Conservation (phyloP, 768 basidiomycete genomes). For the Myochromella boudieri region DNA sequence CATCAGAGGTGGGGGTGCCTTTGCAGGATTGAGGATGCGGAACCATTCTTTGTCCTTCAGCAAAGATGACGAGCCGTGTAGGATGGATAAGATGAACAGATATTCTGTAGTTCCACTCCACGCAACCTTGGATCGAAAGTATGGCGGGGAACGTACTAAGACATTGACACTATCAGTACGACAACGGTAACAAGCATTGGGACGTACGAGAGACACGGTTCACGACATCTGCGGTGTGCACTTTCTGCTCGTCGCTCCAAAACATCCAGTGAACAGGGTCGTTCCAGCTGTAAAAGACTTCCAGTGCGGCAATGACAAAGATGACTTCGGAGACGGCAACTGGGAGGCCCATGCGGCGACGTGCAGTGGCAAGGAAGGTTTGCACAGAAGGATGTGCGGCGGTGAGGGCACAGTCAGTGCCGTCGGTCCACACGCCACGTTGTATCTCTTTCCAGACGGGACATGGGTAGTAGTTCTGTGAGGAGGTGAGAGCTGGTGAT, state of each 20-base stretch:
- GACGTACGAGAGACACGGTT: conserved; percentile 55
- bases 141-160: conserved; percentile 37
- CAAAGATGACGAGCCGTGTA: conserved; percentile 31
- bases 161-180: conserved; percentile 1
- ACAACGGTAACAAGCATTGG: not conserved
- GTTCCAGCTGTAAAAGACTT: conserved; percentile 52
- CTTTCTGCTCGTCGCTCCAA: conserved; percentile 54
- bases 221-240: conserved; percentile 49
- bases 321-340: conserved; percentile 40
- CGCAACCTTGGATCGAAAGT: conserved; percentile 38
- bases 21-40: conserved; percentile 29
- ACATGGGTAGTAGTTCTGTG: conserved; percentile 21
- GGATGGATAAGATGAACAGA: conserved; percentile 32
- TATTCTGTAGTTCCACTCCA: conserved; percentile 46
- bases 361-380: conserved; percentile 43
- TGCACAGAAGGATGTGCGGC: conserved; percentile 49
- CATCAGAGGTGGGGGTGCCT: conserved; percentile 25
- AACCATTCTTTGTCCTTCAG: conserved; percentile 34
- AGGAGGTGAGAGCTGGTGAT: conserved; percentile 14
- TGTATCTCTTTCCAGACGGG: conserved; percentile 27
- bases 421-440: conserved; percentile 40
- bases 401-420: conserved; percentile 39
- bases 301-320: conserved; percentile 60
- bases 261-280: conserved; percentile 65
- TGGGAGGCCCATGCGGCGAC: conserved; percentile 38